Percentiles rank a stretch among this genome's conserved stretches.
phyloP scores from a whole-genome alignment of 805 yeast species.

The Ogataea methanolica region DNA sequence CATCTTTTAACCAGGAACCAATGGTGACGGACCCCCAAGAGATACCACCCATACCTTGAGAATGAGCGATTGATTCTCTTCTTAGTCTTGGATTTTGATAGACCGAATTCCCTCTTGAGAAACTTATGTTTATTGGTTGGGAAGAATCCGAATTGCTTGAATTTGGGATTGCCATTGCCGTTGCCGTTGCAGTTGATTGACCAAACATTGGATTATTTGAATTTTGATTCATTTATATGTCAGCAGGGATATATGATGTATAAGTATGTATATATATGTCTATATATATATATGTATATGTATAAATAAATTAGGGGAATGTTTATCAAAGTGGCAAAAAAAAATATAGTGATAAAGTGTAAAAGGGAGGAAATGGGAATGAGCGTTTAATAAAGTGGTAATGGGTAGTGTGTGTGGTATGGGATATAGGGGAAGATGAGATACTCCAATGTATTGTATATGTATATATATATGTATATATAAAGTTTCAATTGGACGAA shows the following conservation, averaged over 20 bases:
- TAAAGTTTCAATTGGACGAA: too few relatives aligned
- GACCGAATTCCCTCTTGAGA: conserved; percentile 33
- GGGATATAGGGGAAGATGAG: too few relatives aligned
- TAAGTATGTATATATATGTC: too few relatives aligned
- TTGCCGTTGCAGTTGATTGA: conserved; percentile 14
- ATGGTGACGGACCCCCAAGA: conserved; percentile 96
- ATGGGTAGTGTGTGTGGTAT: too few relatives aligned
- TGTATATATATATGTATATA: too few relatives aligned
- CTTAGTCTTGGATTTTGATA: conserved; percentile 52
- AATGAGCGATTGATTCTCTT: conserved; percentile 89
- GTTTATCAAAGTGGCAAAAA: too few relatives aligned
- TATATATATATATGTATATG: too few relatives aligned
- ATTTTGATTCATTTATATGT: conserved; percentile 1
- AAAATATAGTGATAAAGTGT: too few relatives aligned
- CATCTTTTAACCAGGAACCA: conserved; percentile 95
- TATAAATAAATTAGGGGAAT: too few relatives aligned
- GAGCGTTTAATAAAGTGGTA: too few relatives aligned
- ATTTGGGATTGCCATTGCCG: conserved; percentile 31
- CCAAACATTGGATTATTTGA: conserved; percentile 15
- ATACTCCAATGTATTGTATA: too few relatives aligned
- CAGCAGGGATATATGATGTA: background rate
- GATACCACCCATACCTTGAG: conserved; percentile 97
- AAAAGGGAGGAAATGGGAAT: too few relatives aligned
- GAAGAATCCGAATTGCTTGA: conserved; percentile 17
- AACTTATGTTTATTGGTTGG: conserved; percentile 37